Evolutionary conservation across 2,329 filamentous ascomycete species (phyloP).

Genomic region (Neophaeococcomyces mojaviensis): DNA sequence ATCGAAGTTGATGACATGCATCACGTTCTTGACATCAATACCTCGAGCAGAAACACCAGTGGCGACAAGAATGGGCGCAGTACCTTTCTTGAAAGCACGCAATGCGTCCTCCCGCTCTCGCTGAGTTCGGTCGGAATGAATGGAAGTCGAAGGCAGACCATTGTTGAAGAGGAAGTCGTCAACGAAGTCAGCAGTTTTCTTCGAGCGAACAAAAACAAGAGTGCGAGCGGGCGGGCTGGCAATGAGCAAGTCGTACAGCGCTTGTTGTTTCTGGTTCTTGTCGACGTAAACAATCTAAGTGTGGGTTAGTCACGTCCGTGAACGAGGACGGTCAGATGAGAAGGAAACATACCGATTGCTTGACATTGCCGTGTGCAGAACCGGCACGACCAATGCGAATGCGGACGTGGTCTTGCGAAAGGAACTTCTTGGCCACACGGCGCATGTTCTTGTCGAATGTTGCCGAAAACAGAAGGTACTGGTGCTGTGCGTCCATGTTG

Average conservation of each 20-base stretch:
- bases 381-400: conserved; percentile 84
- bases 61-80: conserved; percentile 70
- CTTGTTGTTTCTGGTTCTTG: conserved; percentile 58
- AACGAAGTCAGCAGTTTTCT: conserved; percentile 67
- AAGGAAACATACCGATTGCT: conserved; percentile 49
- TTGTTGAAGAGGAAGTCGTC: conserved; percentile 83
- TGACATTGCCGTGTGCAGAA: conserved; percentile 73
- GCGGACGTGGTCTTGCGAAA: conserved; percentile 66
- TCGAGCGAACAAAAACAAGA: conserved; percentile 83
- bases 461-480: conserved; percentile 81
- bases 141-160: conserved; percentile 73
- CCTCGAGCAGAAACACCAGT: conserved; percentile 84
- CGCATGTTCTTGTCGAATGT: conserved; percentile 81
- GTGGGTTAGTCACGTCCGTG: conserved; percentile 12
- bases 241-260: conserved; percentile 64
- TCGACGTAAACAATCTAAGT: conserved; percentile 58
- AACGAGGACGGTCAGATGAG: neutral
- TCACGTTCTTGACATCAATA: conserved; percentile 67
- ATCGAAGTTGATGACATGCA: conserved; percentile 91
- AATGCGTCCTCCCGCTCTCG: conserved; percentile 86
- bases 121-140: conserved; percentile 82
- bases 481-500: conserved; percentile 66
- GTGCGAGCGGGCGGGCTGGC: conserved; percentile 66
- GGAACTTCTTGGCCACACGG: conserved; percentile 66
- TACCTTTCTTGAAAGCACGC: conserved; percentile 71